These are phyloP conservation scores for Pseudognaphalium luteoalbum DNA, from an alignment of 129 eudicot species.

Conservation along the genomic window DNA sequence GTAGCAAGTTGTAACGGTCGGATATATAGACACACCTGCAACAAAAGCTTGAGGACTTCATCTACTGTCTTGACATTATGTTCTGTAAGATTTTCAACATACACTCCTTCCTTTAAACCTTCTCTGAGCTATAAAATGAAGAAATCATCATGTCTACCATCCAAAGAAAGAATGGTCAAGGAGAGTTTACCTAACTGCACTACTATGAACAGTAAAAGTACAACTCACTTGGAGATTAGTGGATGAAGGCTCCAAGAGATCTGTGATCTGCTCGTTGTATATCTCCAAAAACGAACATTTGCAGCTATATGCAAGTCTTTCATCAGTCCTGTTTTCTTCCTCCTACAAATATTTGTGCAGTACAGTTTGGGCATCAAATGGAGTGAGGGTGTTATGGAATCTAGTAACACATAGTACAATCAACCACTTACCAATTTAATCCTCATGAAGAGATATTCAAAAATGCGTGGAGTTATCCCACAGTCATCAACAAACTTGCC, in stretches of 20 bases:
- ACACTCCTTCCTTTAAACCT: slow-evolving; percentile 79
- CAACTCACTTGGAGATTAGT: slow-evolving; percentile 68
- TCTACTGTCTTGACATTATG: slow-evolving; percentile 55
- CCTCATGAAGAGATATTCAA: slow-evolving; percentile 67
- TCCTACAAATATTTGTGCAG: slow-evolving; percentile 42
- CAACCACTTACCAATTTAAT: slow-evolving; percentile 59
- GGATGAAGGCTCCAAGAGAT: slow-evolving; percentile 85
- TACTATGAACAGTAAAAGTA: slow-evolving; percentile 19
- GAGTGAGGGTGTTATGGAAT: slow-evolving; percentile 20
- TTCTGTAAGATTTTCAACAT: slow-evolving; percentile 84
- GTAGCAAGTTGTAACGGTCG: slow-evolving; percentile 15
- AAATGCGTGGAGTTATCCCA: slow-evolving; percentile 89
- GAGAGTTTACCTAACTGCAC: background rate
- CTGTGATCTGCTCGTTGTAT: slow-evolving; percentile 90
- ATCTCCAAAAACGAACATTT: slow-evolving; percentile 92
- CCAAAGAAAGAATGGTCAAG: slow-evolving; percentile 9
- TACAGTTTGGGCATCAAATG: slow-evolving; percentile 3
- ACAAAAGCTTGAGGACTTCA: slow-evolving; percentile 74
- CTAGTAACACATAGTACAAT: slow-evolving; percentile 26
- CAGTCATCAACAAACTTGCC: slow-evolving; percentile 64
- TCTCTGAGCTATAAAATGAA: slow-evolving; percentile 65
- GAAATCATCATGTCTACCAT: slow-evolving; percentile 8
- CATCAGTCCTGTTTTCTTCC: slow-evolving; percentile 75
- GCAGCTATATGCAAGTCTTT: slow-evolving; percentile 73
- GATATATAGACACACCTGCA: slow-evolving; percentile 55